Evolutionary conservation across 1,139 yeast species (phyloP), one percentile per base, ranked within the genome.

Genomic region (Protomyces inouyei): DNA sequence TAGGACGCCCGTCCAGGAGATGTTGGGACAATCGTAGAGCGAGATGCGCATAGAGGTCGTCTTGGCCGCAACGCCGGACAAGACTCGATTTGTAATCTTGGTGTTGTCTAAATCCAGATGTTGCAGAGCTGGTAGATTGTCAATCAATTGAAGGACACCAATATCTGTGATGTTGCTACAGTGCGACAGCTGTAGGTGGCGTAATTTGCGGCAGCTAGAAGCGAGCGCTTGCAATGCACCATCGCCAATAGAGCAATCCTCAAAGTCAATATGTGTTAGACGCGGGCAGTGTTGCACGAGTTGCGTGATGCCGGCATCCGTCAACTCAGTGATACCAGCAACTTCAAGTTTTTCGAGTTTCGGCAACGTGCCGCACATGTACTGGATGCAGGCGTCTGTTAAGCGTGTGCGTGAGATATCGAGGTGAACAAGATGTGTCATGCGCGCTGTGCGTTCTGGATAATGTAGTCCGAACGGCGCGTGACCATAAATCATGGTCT

Each of bases 61-160:
- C 14, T 46, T 53, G 37, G 54, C 55, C 9, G 59, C 59, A 6
- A 60, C 21, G 28, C 40, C 61, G 46, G 43, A 59, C 60, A 36
- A 32, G 48, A 66, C 63, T 12, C 53, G 60, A 48, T 68, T 69
- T 21, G 65, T 53, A 23, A 68, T 55, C 16, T 43, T 14, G 12
- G 70, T 68, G 18, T 61, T 64, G 60, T 68, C 70, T 25, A 68
- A 38, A 25, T 68, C 70, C 46, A 68, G 57, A 37, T 59, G 64
- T 35, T 52, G 64, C 35, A 68, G 55, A n/a, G 21, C 28, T 21
- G 63, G 56, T 14, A 67, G 54, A 2, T 51, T 18, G 36, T 57
- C 52, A 1, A 68, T 38, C 18, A 68, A 18, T 1, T 28, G 23
- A 2, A 52, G 37, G 12, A 67, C 67, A 12, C 67, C 69, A 1